Evolutionary conservation across 257 asterid genomes (phyloP).

Genomic region (Gentiana dahurica): DNA sequence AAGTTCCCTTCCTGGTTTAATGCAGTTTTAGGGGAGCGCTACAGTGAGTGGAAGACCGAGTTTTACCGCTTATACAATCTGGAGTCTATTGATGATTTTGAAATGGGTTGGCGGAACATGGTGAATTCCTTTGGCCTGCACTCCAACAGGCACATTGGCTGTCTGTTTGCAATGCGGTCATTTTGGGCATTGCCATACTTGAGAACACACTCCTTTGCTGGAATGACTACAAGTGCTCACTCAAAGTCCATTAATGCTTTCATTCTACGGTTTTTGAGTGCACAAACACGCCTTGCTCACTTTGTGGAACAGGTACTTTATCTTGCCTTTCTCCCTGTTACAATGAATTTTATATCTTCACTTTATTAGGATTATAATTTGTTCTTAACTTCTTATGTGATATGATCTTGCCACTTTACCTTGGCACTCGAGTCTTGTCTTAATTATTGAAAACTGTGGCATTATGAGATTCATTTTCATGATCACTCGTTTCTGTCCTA

Average conservation of each 20-base stretch:
- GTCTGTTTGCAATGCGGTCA: constrained; percentile 58
- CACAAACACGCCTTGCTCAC: constrained; percentile 88
- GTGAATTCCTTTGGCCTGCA: constrained; percentile 77
- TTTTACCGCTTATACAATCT: constrained; percentile 76
- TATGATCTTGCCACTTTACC: constrained; percentile 2
- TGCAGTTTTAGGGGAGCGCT: constrained; percentile 85
- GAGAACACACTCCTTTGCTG: constrained; percentile 92
- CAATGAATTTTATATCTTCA: background rate
- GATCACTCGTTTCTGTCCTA: too few relatives aligned
- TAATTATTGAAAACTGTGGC: too few relatives aligned
- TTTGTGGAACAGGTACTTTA: constrained; percentile 85
- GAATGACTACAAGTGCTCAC: constrained; percentile 72
- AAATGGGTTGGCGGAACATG: constrained; percentile 94
- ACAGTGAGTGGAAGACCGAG: constrained; percentile 90
- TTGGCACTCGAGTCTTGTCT: too few relatives aligned
- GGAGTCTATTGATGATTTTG: constrained; percentile 76
- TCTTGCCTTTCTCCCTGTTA: constrained; percentile 2
- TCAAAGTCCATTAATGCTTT: constrained; percentile 88
- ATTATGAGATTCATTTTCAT: too few relatives aligned
- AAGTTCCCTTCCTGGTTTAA: constrained; percentile 98
- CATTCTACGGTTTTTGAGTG: constrained; percentile 90
- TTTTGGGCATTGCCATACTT: constrained; percentile 94
- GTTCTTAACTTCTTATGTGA: background rate
- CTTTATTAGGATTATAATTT: background rate
- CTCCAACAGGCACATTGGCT: constrained; percentile 75